Evolutionary conservation across 257 asterid genomes (phyloP), one percentile per base, ranked within the genome.

Genomic region (Avicennia marina): DNA sequence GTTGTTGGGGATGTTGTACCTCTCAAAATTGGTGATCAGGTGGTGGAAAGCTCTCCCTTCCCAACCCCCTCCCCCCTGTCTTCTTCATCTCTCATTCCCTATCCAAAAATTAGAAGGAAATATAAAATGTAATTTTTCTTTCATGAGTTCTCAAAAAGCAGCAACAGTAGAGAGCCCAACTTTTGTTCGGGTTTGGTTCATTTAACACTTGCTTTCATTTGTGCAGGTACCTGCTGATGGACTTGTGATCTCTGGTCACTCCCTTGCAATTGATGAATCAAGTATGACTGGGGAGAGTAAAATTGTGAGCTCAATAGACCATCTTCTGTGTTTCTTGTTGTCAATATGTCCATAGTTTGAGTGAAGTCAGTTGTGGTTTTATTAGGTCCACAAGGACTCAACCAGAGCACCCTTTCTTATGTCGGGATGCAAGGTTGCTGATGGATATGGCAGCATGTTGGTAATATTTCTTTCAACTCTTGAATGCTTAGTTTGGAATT

Each of bases 11-110:
- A 91, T 73, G 82, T 88, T 25, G 67, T 91, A 39, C 93, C 98
- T 66, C 94, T 91, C 33, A 91, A 91, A 72, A 91, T 88, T 73
- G 98, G 98, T 58, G 98, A 91, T 77, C 98, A 91, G 96, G 98
- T 88, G 47, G 48, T 59, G 44, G 24, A 13, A 49, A 7, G 39
- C n/a, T 55, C 29, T 66, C 45, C 36, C n/a, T n/a, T n/a, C n/a
- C n/a, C n/a, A n/a, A n/a, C n/a, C n/a, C n/a, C n/a, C n/a, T 24
- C 67, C 9, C 13, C 10, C 13, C 41, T 12, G 4, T 29, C 34
- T 8, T 29, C 8, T 29, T 8, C 34, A 29, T 8, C 8, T 29
- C 34, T 29, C 34, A 29, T 8, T 29, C 8, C 34, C 34, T 29
- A 4, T 8, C 8, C 4, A 8, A 29, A 29, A 29, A 4, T 29